phyloP scores from a whole-genome alignment of 2,329 filamentous ascomycete genomes.

The Sordariomycetes sp. region DNA sequence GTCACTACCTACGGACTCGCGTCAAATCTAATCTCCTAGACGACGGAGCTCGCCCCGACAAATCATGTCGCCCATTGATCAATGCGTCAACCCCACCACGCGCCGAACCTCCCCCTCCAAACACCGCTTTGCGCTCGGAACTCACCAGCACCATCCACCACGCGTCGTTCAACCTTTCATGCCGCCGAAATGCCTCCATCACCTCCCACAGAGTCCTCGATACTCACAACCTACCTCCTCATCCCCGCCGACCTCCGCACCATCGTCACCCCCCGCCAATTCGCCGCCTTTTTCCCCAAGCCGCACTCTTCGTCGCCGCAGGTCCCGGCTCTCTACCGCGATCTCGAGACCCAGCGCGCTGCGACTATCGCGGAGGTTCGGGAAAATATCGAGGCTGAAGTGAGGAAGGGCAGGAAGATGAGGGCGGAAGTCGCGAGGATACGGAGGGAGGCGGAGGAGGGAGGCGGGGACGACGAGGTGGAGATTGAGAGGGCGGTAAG shows the following conservation, averaged over 20 bases:
- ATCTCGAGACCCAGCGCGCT: constrained; percentile 64
- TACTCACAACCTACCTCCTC: constrained; percentile 68
- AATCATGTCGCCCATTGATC: background rate
- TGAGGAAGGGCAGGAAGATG: constrained; percentile 43
- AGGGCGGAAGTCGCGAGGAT: constrained; percentile 42
- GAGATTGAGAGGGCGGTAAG: constrained; percentile 45
- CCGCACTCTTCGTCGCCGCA: constrained; percentile 51
- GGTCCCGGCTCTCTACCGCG: constrained; percentile 60
- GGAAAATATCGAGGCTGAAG: constrained; percentile 51
- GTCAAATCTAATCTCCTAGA: background rate
- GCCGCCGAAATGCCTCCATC: constrained; percentile 24
- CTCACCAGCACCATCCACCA: background rate
- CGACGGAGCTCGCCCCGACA: background rate
- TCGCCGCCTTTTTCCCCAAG: constrained; percentile 64
- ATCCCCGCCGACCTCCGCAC: constrained; percentile 61
- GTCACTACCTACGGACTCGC: too few relatives aligned
- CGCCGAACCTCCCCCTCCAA: background rate
- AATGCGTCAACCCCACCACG: background rate
- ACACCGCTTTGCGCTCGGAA: constrained; percentile 1
- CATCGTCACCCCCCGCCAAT: constrained; percentile 60
- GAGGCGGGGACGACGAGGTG: constrained; percentile 47
- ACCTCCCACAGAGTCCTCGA: constrained; percentile 44
- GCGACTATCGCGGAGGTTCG: constrained; percentile 54
- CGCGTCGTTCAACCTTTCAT: background rate
- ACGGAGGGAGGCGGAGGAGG: constrained; percentile 35